Evolutionary conservation across 148 eudicot species (phyloP), one percentile per base, ranked within the genome.

Genomic region (Talinum fruticosum): DNA sequence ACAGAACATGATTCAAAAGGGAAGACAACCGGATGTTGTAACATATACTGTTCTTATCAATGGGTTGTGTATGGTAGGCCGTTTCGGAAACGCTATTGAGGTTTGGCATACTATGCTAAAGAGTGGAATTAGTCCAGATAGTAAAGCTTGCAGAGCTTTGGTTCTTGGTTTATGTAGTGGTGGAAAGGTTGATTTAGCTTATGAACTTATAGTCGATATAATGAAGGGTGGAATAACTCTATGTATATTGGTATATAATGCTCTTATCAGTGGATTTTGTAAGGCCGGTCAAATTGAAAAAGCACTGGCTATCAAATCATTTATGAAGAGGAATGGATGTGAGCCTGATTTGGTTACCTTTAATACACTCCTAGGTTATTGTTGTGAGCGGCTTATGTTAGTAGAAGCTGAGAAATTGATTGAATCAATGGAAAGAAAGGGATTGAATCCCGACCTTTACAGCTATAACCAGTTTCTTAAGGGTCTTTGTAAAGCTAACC

Each of bases 131-230:
- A 68, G 30, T 14, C 90, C 92, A 0, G 99, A 96, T 82, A 72
- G 49, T 80, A 91, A 93, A 76, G 97, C 99, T 15, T 93, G 87
- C 75, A 87, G 93, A 76, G 90, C 92, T 26, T 76, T 96, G 85
- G 97, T 96, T 78, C 80, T 96, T 38, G 95, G 98, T 47, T 85
- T 96, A 74, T 93, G 98, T 81, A 82, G 82, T 33, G 74, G 59
- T 79, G 94, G 93, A 78, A 93, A 93, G 76, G 97, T 91, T 82
- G 96, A 96, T 80, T 82, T 96, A 82, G 99, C 99, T 66, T 96
- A 96, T 80, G 97, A 91, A 80, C 90, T 96, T 62, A 88, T 90
- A 4, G 82, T 86, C 35, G 95, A 91, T 77, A 79, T 75, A 73
- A 83, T 96, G 82, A 96, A 88, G 84, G 80, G 83, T 45, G 82